These are phyloP conservation scores for Phlebopus sp. DNA, from an alignment of 1,284 basidiomycete species.

Conservation along the genomic window DNA sequence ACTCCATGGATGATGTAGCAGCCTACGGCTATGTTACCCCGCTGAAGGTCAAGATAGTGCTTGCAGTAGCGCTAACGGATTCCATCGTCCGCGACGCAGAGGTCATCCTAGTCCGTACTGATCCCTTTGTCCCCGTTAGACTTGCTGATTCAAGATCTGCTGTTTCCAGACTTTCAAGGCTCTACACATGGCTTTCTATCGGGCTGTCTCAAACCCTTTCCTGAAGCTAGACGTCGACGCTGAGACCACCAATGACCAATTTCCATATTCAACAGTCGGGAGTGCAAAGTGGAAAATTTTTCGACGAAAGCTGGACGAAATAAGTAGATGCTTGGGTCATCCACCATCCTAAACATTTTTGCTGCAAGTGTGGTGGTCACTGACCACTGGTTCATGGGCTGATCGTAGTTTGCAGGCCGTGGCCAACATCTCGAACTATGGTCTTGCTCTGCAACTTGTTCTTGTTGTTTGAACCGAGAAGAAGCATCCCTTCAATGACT, in stretches of 20 bases:
- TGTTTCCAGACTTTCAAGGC: conserved; percentile 71
- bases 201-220: conserved; percentile 76
- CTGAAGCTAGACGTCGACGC: conserved; percentile 53
- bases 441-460: conserved; percentile 14
- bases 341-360: conserved; percentile 8
- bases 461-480: conserved; percentile 51
- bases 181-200: conserved; percentile 77
- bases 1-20: conserved; percentile 78
- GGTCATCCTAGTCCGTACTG: conserved; percentile 54
- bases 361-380: conserved; percentile 3
- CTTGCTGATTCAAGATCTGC: conserved; percentile 1
- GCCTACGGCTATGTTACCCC: conserved; percentile 84
- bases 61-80: conserved; percentile 74
- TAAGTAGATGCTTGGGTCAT: conserved; percentile 52
- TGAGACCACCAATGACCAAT: conserved; percentile 50
- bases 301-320: conserved; percentile 66
- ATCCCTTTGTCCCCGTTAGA: neutral
- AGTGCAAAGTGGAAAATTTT: conserved; percentile 68
- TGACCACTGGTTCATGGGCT: conserved; percentile 22
- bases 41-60: conserved; percentile 74
- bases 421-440: conserved; percentile 24
- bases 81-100: conserved; percentile 74
- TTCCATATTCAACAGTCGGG: conserved; percentile 55
- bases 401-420: conserved; percentile 28
- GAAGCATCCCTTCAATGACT: conserved; percentile 72